phyloP scores from a whole-genome alignment of 169 alveolate species.

The Plasmodium coatneyi region DNA sequence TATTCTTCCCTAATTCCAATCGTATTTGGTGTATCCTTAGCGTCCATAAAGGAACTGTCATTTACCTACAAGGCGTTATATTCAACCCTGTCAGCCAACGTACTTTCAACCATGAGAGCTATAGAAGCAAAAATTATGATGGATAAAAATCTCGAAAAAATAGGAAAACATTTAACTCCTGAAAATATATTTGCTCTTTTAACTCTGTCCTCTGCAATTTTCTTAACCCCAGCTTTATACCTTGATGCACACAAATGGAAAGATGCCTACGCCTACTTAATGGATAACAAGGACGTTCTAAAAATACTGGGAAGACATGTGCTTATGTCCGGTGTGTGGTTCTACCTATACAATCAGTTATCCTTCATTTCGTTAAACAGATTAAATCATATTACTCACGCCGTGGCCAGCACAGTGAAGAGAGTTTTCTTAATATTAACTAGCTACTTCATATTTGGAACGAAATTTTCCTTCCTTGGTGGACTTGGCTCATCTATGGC shows the following conservation, averaged over 20 bases:
- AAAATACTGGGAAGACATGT: slow-evolving; percentile 74
- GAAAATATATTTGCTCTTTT: slow-evolving; percentile 77
- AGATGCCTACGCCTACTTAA: slow-evolving; percentile 42
- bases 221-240: slow-evolving; percentile 80
- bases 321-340: slow-evolving; percentile 80
- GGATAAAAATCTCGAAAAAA: slow-evolving; percentile 77
- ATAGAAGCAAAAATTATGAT: slow-evolving; percentile 83
- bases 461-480: slow-evolving; percentile 80
- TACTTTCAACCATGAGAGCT: slow-evolving; percentile 77
- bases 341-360: slow-evolving; percentile 76
- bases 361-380: slow-evolving; percentile 81
- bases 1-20: slow-evolving; percentile 82
- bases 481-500: slow-evolving; percentile 86
- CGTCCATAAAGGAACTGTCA: slow-evolving; percentile 79
- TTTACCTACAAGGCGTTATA: slow-evolving; percentile 76
- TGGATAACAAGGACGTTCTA: slow-evolving; percentile 33
- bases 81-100: slow-evolving; percentile 77
- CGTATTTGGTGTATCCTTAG: slow-evolving; percentile 83
- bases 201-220: slow-evolving; percentile 77
- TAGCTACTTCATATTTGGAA: slow-evolving; percentile 78
- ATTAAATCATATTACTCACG: slow-evolving; percentile 84
- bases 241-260: slow-evolving; percentile 69
- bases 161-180: slow-evolving; percentile 81
- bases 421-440: slow-evolving; percentile 79
- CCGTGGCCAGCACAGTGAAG: slow-evolving; percentile 87